Percentiles rank a stretch among this genome's conserved stretches.
Conservation (phyloP, 345 rosid genomes). For the Stellera chamaejasme region DNA sequence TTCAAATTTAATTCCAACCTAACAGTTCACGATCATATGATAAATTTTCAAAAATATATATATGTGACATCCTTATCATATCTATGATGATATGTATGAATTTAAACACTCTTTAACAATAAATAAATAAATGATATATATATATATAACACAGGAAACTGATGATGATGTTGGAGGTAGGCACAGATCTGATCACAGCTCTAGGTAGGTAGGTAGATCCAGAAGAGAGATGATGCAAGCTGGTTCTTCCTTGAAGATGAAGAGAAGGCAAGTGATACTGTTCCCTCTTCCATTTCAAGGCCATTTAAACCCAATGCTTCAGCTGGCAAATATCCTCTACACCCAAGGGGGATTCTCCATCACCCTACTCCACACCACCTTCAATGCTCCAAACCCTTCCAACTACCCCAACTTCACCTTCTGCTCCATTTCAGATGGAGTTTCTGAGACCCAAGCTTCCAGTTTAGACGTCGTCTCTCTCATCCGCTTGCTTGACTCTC, state of each 20-base stretch:
- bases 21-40: too few relatives aligned
- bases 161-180: too few relatives aligned
- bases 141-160: too few relatives aligned
- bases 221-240: too few relatives aligned
- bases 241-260: constrained; percentile 3
- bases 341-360: constrained; percentile 43
- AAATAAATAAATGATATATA: too few relatives aligned
- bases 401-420: constrained; percentile 42
- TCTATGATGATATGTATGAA: not conserved
- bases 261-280: constrained; percentile 26
- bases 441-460: constrained; percentile 10
- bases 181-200: too few relatives aligned
- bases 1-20: too few relatives aligned
- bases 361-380: constrained; percentile 37
- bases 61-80: not conserved
- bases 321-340: constrained; percentile 47
- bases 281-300: constrained; percentile 56
- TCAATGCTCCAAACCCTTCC: constrained; percentile 44
- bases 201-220: too few relatives aligned
- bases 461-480: constrained; percentile 14
- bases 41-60: too few relatives aligned
- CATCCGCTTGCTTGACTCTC: constrained; percentile 22
- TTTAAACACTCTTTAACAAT: not conserved
- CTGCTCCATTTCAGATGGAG: constrained; percentile 23
- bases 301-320: constrained; percentile 55